These are phyloP conservation scores for Pelargonium fulgidum DNA, from an alignment of 441 rosid genomes.

Conservation along the genomic window DNA sequence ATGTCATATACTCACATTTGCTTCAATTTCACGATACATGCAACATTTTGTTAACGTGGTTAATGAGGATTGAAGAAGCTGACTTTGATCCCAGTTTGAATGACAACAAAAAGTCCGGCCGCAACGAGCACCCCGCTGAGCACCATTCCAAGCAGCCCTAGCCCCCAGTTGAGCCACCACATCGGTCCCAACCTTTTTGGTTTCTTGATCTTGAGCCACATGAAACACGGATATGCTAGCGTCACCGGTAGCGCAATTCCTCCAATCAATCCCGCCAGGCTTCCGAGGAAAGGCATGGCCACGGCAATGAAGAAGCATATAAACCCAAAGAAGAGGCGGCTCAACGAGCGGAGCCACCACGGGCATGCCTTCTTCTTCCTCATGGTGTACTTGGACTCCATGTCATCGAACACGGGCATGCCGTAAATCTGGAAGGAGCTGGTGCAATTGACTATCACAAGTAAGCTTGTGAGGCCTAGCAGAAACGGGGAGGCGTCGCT, in stretches of 20 bases:
- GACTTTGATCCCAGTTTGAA: constrained; percentile 68
- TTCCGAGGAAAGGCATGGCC: constrained; percentile 85
- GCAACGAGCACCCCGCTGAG: constrained; percentile 80
- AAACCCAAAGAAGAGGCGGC: constrained; percentile 76
- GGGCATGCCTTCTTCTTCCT: constrained; percentile 89
- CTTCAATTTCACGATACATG: too few relatives aligned
- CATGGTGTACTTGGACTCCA: constrained; percentile 86
- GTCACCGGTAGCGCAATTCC: constrained; percentile 88
- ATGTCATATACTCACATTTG: too few relatives aligned
- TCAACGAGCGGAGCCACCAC: constrained; percentile 83
- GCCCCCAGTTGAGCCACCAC: constrained; percentile 85
- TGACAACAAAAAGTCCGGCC: constrained; percentile 85
- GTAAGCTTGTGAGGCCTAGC: constrained; percentile 70
- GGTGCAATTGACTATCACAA: constrained; percentile 77
- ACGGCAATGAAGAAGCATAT: constrained; percentile 78
- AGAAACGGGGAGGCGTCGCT: constrained; percentile 80
- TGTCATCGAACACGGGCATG: constrained; percentile 92
- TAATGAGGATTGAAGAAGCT: constrained; percentile 77
- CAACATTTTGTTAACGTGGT: background rate
- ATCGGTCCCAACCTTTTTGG: constrained; percentile 73
- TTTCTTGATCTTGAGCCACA: constrained; percentile 84
- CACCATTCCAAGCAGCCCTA: constrained; percentile 84
- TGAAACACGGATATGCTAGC: constrained; percentile 94
- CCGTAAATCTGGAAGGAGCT: constrained; percentile 96
- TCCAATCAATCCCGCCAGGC: constrained; percentile 86